phyloP scores from a whole-genome alignment of 2,329 filamentous ascomycete species.

The Aciculosporium take region DNA sequence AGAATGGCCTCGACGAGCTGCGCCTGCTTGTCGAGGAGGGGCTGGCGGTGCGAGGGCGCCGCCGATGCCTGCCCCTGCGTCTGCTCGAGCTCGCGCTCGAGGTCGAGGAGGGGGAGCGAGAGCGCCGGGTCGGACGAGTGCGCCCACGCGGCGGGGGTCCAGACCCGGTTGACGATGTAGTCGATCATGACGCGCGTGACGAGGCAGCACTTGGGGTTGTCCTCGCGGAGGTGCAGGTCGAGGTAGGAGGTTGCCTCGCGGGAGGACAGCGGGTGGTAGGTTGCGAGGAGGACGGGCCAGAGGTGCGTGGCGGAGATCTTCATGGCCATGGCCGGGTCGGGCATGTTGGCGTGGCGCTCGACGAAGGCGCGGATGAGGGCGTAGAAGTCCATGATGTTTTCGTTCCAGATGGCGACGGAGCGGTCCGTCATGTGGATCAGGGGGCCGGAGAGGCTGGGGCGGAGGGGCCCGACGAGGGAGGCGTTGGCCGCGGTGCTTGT shows the following conservation, averaged over 20 bases:
- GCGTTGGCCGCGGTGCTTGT: not conserved
- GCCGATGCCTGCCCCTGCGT: constrained; percentile 22
- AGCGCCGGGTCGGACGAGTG: constrained; percentile 21
- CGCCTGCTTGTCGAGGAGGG: constrained; percentile 24
- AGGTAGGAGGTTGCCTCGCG: constrained; percentile 26
- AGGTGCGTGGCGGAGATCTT: constrained; percentile 17
- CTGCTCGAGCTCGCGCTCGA: constrained; percentile 22
- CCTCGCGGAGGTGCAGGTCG: constrained; percentile 24
- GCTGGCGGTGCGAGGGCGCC: constrained; percentile 21
- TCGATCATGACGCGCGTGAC: constrained; percentile 28
- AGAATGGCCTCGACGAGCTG: constrained; percentile 24
- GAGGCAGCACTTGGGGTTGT: constrained; percentile 27
- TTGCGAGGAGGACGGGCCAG: constrained; percentile 23
- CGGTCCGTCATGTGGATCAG: constrained; percentile 23
- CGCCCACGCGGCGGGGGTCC: constrained; percentile 25
- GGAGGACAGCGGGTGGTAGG: constrained; percentile 24
- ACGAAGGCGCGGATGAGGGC: constrained; percentile 22
- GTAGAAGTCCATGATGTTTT: constrained; percentile 24
- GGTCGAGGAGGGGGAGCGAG: constrained; percentile 20
- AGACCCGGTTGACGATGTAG: constrained; percentile 27
- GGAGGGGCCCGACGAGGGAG: constrained; percentile 9
- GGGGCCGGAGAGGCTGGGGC: constrained; percentile 11
- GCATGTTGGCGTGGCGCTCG: constrained; percentile 19
- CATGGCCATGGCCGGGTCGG: constrained; percentile 15
- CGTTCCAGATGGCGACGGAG: constrained; percentile 20